Evolutionary conservation across 192 early-diverging fungal species (phyloP), one percentile per base, ranked within the genome.

Genomic region (Coemansia sp.): DNA sequence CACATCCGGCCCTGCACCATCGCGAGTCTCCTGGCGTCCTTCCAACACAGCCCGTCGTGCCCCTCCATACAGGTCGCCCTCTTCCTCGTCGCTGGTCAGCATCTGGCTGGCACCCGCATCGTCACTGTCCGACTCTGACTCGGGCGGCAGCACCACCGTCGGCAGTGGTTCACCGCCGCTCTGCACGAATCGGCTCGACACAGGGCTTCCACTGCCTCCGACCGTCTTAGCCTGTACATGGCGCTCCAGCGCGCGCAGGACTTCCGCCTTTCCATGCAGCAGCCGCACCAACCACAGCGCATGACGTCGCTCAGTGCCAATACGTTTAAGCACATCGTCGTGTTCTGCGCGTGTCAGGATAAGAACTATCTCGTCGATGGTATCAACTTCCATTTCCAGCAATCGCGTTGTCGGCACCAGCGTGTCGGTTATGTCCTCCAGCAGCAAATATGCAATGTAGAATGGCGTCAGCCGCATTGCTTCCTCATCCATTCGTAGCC

Each of bases 331-430:
- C 85, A 92, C 90, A 55, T 91, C 89, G 10, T 83, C 83, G 27
- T 89, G 88, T 61, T 97, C 95, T 9, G 89, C 88, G 64, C 94
- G 90, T 27, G 92, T 89, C 34, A 96, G 73, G 21, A 97, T 90
- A 25, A 98, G 76, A 7, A 97, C 94, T 6, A 97, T 72, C 65
- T 98, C 97, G 65, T 98, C 95, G 64, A 98, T 93, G 0, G 91
- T 87, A 59, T 96, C 94, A 3, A 97, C 97, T 76, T 98, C 95
- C 48, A 92, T 84, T 76, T 98, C 97, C 67, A 98, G 90, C 38
- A 89, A 74, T 54, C 87, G 78, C 54, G 97, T 87, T 8, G 93
- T 80, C 16, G 95, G 94, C 53, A 92, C 89, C 74, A 97, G 94
- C 10, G 87, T 86, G 68, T 98, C 96, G 0, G 92, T 94, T 59